These are phyloP conservation scores for Fusarium newnesense DNA, from an alignment of 2,329 filamentous ascomycete genomes.

Conservation along the genomic window DNA sequence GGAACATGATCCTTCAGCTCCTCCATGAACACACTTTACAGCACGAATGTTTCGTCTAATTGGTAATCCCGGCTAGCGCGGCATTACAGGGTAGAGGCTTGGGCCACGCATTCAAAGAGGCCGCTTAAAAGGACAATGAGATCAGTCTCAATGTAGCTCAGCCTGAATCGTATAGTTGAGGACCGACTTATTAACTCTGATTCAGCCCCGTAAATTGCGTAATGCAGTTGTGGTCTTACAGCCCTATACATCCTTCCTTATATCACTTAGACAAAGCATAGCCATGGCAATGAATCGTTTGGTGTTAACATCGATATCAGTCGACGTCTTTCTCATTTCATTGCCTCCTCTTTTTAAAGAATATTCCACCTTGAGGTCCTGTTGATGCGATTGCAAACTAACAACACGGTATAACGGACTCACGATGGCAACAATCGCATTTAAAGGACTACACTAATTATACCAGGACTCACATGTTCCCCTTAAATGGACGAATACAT, in stretches of 20 bases:
- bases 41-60: neutral
- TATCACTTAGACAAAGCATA: neutral
- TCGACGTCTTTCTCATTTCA: neutral
- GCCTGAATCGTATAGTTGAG: neutral
- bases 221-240: neutral
- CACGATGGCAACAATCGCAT: neutral
- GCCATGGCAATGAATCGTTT: neutral
- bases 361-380: neutral
- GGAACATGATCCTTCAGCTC: neutral
- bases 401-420: neutral
- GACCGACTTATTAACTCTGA: neutral
- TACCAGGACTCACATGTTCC: too few relatives aligned
- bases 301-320: neutral
- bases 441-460: neutral
- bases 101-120: neutral
- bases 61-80: slow-evolving; percentile 5
- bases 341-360: neutral
- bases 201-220: neutral
- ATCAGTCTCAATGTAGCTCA: neutral
- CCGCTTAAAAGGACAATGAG: neutral
- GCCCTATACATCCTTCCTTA: neutral
- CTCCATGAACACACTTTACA: neutral
- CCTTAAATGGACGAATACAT: neutral
- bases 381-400: neutral
- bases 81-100: slow-evolving; percentile 1